Base-by-base conservation (phyloP, 192 early-diverging fungal species). In the Polychytrium aggregatum region DNA sequence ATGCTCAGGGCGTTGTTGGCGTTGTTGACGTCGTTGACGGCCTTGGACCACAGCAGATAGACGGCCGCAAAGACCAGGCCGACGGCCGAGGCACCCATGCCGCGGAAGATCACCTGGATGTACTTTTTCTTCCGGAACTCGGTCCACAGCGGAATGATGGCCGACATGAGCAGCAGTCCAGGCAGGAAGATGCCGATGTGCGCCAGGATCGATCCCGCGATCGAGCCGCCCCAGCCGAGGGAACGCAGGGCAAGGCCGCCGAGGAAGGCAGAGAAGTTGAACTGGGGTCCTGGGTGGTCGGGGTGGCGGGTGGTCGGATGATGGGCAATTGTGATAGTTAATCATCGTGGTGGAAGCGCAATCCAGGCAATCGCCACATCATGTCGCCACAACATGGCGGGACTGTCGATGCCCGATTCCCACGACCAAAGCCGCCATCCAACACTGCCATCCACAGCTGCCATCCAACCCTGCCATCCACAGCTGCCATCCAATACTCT, bases 221-320 rank as follows among this genome's bases (percentile, higher is more conserved):
- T 41, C 10, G 53, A 41, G 16, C 53, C 55, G 34, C 21, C 56
- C 22, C 55, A 36, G 13, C 54, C 53, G 4, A 53, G 53, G 21
- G 50, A 40, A 14, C 71, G 56, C 28, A 81, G 52, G 0, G 76
- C 62, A 0, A 83, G 57, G 0, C 74, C 78, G 1, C 82, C 82
- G 42, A 73, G 63, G 37, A 61, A 84, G 13, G 71, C 77, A 2
- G 76, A 71, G 44, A 84, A 74, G 41, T 84, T 84, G 62, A 82
- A 84, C 43, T 76, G 81, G 20, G 78, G 82, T 0, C 80, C 80
- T 42, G 62, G 58, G 9, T 37, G 35, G 35, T 11, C 9, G 9
- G n/a, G 35, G 35, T 16, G 35, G 9, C 35, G n/a, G 35, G 9
- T n/a, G n/a, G n/a, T n/a, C n/a, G n/a, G n/a, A n/a, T n/a, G n/a